A percentile compares a stretch with the other conserved stretches of the same genome.
These are phyloP conservation scores for Parachaetomium inaequale DNA, from an alignment of 495 filamentous ascomycete genomes.

Conservation along the genomic window DNA sequence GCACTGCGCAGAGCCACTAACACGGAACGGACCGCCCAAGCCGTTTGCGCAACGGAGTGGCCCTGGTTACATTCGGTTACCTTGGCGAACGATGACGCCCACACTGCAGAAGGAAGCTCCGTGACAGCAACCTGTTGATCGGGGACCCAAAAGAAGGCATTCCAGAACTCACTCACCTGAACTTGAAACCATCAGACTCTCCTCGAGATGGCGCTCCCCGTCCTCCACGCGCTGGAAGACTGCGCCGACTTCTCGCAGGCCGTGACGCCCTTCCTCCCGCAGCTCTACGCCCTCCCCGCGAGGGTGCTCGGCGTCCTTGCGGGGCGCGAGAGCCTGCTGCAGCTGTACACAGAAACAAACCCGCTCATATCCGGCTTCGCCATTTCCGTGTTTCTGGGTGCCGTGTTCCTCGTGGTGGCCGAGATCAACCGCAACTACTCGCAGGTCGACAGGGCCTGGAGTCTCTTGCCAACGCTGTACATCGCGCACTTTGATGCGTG, in stretches of 20 bases:
- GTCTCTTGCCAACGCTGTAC: conserved; percentile 80
- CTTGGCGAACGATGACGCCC: neutral
- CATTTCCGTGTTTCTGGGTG: conserved; percentile 63
- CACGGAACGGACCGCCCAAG: no score
- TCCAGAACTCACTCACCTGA: no score
- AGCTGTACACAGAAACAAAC: conserved; percentile 82
- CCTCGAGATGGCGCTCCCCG: conserved; percentile 61
- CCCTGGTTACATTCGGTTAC: neutral
- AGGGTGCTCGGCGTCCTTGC: conserved; percentile 56
- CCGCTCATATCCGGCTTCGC: conserved; percentile 75
- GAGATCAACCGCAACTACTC: conserved; percentile 92
- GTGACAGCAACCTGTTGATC: no score
- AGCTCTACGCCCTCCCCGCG: conserved; percentile 68
- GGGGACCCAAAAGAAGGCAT: no score
- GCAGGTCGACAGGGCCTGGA: conserved; percentile 91
- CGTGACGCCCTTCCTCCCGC: conserved; percentile 70
- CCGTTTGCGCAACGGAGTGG: neutral
- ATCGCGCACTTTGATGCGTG: conserved; percentile 82
- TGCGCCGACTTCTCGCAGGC: conserved; percentile 68
- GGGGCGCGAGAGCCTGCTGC: conserved; percentile 50
- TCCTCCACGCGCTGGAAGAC: conserved; percentile 62
- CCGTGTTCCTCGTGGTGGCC: conserved; percentile 64
- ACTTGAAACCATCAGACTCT: neutral
- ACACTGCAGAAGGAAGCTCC: no score
- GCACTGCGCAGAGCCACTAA: neutral